Conservation (phyloP, 768 basidiomycete genomes). For the Mycena crocata region DNA sequence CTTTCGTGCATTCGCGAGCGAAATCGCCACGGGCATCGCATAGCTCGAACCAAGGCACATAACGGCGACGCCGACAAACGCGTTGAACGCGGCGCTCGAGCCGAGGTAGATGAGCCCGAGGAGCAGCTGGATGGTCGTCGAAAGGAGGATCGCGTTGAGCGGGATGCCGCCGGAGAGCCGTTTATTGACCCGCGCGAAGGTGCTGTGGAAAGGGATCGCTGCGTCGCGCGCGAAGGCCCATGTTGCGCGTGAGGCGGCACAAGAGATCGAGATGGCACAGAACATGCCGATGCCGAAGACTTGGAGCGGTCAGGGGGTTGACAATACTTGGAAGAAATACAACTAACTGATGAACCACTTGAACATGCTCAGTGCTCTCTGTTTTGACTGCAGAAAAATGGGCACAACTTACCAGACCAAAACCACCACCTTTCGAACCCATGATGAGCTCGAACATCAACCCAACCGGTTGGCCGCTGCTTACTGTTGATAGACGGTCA, state of each 20-base stretch:
- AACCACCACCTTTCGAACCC: slow-evolving; percentile 70
- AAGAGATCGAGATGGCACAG: slow-evolving; percentile 74
- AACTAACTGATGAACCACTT: slow-evolving; percentile 58
- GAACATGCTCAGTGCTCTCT: neutral
- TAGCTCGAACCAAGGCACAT: slow-evolving; percentile 76
- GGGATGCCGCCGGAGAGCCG: slow-evolving; percentile 59
- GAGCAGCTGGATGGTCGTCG: slow-evolving; percentile 66
- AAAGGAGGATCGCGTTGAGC: slow-evolving; percentile 69
- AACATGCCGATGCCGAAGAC: slow-evolving; percentile 70
- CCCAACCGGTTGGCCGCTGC: slow-evolving; percentile 72
- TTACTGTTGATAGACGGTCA: slow-evolving; percentile 49
- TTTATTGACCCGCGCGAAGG: slow-evolving; percentile 60
- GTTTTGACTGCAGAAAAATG: neutral
- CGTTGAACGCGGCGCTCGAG: slow-evolving; percentile 73
- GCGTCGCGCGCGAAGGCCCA: slow-evolving; percentile 80
- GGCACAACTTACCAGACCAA: slow-evolving; percentile 61
- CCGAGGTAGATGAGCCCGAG: slow-evolving; percentile 74
- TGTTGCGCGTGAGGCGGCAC: slow-evolving; percentile 75
- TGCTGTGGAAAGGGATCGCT: slow-evolving; percentile 65
- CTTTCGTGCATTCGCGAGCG: slow-evolving; percentile 56
- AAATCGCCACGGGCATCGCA: slow-evolving; percentile 69
- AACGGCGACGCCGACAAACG: slow-evolving; percentile 74
- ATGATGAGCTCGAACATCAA: slow-evolving; percentile 72
- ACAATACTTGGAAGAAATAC: neutral
- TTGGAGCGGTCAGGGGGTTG: slow-evolving; percentile 30